A percentile compares a stretch with the other conserved stretches of the same genome.
phyloP scores from a whole-genome alignment of 164 flowering plant species.

The Macadamia integrifolia region DNA sequence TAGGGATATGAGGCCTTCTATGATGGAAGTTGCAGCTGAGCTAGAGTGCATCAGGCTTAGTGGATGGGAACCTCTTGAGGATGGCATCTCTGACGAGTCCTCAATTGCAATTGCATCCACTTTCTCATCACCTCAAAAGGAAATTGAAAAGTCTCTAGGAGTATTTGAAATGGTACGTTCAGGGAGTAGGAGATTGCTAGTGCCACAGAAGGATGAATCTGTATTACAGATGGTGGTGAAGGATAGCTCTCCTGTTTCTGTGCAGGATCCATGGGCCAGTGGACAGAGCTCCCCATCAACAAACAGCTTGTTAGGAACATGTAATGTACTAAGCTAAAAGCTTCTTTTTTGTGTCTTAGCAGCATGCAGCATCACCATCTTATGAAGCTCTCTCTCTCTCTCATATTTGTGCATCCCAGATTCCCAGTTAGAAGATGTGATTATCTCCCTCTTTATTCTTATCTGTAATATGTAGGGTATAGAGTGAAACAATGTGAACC shows the following conservation, averaged over 20 bases:
- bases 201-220: slow-evolving; percentile 25
- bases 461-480: no score
- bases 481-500: no score
- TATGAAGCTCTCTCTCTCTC: not conserved
- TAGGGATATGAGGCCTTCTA: slow-evolving; percentile 83
- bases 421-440: no score
- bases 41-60: slow-evolving; percentile 51
- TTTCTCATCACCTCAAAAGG: slow-evolving; percentile 29
- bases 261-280: slow-evolving; percentile 76
- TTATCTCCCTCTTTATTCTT: no score
- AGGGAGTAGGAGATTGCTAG: slow-evolving; percentile 16
- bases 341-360: not conserved
- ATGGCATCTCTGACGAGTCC: slow-evolving; percentile 14
- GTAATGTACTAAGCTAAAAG: slow-evolving; percentile 24
- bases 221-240: slow-evolving; percentile 24
- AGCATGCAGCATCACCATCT: not conserved
- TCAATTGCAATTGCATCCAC: slow-evolving; percentile 25
- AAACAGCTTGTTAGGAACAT: slow-evolving; percentile 62
- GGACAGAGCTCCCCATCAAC: slow-evolving; percentile 86
- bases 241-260: slow-evolving; percentile 68
- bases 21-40: slow-evolving; percentile 80
- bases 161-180: slow-evolving; percentile 14
- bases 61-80: slow-evolving; percentile 28
- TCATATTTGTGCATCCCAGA: no score
- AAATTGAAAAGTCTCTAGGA: slow-evolving; percentile 32